Evolutionary conservation across 2,329 filamentous ascomycete genomes (phyloP), one percentile per base, ranked within the genome.

Genomic region (Chrysosphaeria jannelii): DNA sequence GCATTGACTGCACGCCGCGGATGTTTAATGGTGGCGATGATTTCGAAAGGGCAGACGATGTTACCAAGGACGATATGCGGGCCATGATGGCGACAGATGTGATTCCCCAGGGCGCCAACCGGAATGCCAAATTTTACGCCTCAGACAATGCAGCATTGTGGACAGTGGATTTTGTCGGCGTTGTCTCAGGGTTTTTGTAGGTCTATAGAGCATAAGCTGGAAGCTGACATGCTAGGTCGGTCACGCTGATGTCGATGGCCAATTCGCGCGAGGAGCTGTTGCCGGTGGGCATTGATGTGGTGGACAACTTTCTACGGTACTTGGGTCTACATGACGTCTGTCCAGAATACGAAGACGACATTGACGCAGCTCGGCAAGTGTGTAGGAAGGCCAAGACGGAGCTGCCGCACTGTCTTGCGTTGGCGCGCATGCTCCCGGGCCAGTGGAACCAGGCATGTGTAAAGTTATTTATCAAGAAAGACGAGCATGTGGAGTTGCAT

Each of bases 281-380:
- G 29, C 44, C 54, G n/a, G 42, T 53, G 5, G 63, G 62, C 3
- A 60, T 66, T 11, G 53, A 57, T 16, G 59, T 88, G 1, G 51
- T 91, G 19, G 59, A 62, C 28, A 89, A 85, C 37, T 93, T 93
- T 38, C 59, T 90, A 31, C 72, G 75, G 31, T 97, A 91, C 33
- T 50, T 93, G 1, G 50, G 79, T 7, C 59, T 70, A 29, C 79
- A 93, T 36, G 58, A 71, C 18, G 81, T 88, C 10, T 90, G 78
- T 35, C 68, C 71, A 0, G 85, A 93, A 39, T 71, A 79, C 37
- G 49, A 43, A 0, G 47, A 53, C 1, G 58, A 81, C 30, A 51
- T 93, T 27, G 44, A 57, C 10, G 47, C 52, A 0, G 76, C 79
- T 0, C 48, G 68, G 6, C 39, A 40, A 2, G 39, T 81, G 14